Base-by-base conservation (phyloP, 2,329 filamentous ascomycete genomes). In the Dendrostoma leiphaemia region DNA sequence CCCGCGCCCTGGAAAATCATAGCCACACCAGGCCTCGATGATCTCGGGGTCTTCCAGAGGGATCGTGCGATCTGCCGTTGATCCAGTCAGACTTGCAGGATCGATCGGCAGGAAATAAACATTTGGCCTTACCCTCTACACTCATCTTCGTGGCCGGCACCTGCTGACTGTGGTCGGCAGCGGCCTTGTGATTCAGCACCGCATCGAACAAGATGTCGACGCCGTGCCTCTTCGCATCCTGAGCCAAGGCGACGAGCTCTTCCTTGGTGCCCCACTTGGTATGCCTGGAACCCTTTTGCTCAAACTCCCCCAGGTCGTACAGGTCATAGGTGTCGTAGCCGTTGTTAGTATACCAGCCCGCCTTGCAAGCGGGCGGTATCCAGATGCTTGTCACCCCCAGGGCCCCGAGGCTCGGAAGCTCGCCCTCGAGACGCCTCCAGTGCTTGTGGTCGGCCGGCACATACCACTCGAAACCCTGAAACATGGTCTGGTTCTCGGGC, bases 391-490 rank as follows among this genome's bases (percentile, higher is more conserved):
- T 79, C 45, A 89, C 74, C 2, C 86, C 87, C 31, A 84, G 76
- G 0, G 75, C 71, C 61, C 82, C 81, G 2, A 89, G 72, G 3
- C 72, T 70, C 0, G 81, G 77, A 1, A 87, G 63, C 6, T 75
- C 74, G 17, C 72, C 69, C 13, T 71, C 68, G 1, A 89, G 76
- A 8, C 84, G 80, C 32, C 74, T 69, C 80, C 83, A 89, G 67
- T 89, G 85, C 45, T 75, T 70, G 49, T 78, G 69, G 59, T 85
- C 80, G 40, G 79, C 77, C 2, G 84, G 83, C 4, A 83, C 76
- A 64, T 90, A 84, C 87, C 87, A 90, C 71, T 90, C 87, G 65
- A 89, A 90, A 12, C 76, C 82, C 67, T 90, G 85, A 61, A 90
- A 76, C 65, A 89, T 77, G 51, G 80, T 77, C 53, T 69, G 65